Evolutionary conservation across 2,329 filamentous ascomycete species (phyloP), one percentile per base, ranked within the genome.

Genomic region (Pseudopithomyces chartarum): DNA sequence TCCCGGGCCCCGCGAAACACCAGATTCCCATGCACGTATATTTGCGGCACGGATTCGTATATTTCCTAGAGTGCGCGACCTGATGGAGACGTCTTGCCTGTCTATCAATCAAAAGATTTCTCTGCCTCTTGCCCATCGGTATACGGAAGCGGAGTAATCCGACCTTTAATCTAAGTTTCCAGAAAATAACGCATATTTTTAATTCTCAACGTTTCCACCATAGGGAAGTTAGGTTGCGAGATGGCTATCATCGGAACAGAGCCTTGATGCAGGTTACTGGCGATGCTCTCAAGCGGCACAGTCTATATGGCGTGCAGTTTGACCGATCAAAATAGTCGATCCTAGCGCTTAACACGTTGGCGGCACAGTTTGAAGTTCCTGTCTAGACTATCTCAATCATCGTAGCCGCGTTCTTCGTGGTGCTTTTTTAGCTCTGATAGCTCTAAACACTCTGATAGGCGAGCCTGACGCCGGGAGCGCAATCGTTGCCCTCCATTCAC

Each of bases 1-100:
- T 51, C 36, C 38, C 48, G 22, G 15, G 11, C 38, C 36, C 48
- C 48, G 36, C 48, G 48, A 51, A 51, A 43, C 22, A 51, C 38
- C 23, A 50, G 34, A 29, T 40, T 15, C 15, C 29, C 47, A 40
- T 15, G 34, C 34, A 32, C 39, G 13, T 23, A 22, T 34, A 50
- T 50, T 32, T 50, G 22, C 15, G 34, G 47, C 47, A 50, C 47
- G 34, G 33, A 26, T 49, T 15, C 8, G 34, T 26, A 19, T 29
- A 6, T 23, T 47, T 20, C 22, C 29, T 20, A 22, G 29, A 34
- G 17, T 32, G 20, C n/a, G 11, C 22, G 17, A 34, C 44, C 44
- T 11, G 10, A 33, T 32, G 2, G 6, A 13, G 15, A 5, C 5
- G 19, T 11, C 38, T 17, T 19, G 19, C 17, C 17, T n/a, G 19